Conservation (phyloP, 2,329 filamentous ascomycete species). For the Stylonectria norvegica region DNA sequence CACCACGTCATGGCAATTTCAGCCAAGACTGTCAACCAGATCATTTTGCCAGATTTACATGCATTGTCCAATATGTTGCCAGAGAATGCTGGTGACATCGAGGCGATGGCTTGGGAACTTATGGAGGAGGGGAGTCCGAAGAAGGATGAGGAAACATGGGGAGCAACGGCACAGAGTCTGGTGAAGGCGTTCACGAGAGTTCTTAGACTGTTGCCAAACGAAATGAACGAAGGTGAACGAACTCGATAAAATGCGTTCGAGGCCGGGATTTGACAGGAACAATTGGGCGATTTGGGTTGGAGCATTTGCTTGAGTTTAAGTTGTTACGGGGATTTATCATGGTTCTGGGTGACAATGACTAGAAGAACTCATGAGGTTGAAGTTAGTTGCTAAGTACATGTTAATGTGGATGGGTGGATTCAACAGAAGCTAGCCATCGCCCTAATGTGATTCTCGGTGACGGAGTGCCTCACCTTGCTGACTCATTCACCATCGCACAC, state of each 20-base stretch:
- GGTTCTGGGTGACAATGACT: too few relatives aligned
- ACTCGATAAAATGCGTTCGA: too few relatives aligned
- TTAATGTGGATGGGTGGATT: too few relatives aligned
- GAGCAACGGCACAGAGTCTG: conserved; percentile 26
- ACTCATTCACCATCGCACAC: conserved; percentile 18
- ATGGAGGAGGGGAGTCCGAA: conserved; percentile 25
- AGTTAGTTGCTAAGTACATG: too few relatives aligned
- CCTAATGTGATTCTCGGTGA: conserved; percentile 3
- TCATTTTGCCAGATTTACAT: conserved; percentile 25
- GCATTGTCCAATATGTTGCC: conserved; percentile 3
- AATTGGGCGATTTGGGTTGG: too few relatives aligned
- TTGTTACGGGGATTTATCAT: too few relatives aligned
- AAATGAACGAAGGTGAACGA: too few relatives aligned
- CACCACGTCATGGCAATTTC: conserved; percentile 22
- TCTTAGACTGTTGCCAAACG: conserved; percentile 18
- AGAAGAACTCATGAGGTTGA: too few relatives aligned
- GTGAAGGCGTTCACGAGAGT: conserved; percentile 25
- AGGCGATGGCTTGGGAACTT: conserved; percentile 34
- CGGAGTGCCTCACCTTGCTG: conserved; percentile 12
- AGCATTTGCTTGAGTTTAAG: too few relatives aligned
- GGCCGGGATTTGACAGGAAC: too few relatives aligned
- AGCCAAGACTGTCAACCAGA: conserved; percentile 22
- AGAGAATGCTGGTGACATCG: conserved; percentile 23
- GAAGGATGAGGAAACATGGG: conserved; percentile 30
- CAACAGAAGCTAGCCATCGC: too few relatives aligned